Percentiles rank a stretch among this genome's conserved stretches.
phyloP scores from a whole-genome alignment of 768 basidiomycete species.

The Collybia sordida region DNA sequence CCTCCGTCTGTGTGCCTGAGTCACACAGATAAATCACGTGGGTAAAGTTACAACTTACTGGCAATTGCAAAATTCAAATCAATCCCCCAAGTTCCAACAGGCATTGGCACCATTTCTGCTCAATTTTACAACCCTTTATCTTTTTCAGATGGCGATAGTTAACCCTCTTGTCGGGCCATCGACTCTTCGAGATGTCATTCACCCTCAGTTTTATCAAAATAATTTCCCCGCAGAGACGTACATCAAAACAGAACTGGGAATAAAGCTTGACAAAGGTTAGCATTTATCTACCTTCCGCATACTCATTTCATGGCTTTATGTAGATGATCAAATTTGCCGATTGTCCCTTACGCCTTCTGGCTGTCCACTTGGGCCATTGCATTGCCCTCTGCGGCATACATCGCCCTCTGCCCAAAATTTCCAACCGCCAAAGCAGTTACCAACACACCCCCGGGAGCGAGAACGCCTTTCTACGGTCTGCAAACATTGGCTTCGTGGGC shows the following conservation, averaged over 20 bases:
- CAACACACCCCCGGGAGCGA: constrained; percentile 80
- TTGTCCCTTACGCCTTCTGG: constrained; percentile 78
- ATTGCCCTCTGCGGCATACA: constrained; percentile 93
- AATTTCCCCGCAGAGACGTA: constrained; percentile 80
- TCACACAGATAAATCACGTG: not conserved
- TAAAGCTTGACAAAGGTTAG: constrained; percentile 91
- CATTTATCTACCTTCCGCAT: constrained; percentile 6
- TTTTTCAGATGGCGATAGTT: constrained; percentile 32
- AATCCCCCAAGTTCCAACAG: too few species aligned
- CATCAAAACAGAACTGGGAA: constrained; percentile 77
- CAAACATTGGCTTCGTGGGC: constrained; percentile 97
- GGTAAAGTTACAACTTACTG: not conserved
- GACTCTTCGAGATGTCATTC: constrained; percentile 64
- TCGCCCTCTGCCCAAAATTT: constrained; percentile 87
- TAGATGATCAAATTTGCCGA: constrained; percentile 95
- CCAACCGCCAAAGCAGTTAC: constrained; percentile 79
- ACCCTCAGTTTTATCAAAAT: constrained; percentile 94
- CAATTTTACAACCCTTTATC: constrained; percentile 1
- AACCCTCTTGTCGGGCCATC: constrained; percentile 60
- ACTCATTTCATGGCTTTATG: not conserved
- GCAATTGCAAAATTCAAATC: too few species aligned
- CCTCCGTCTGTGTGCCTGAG: not conserved
- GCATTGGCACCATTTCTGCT: too few species aligned
- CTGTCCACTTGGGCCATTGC: constrained; percentile 87
- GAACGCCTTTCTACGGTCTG: constrained; percentile 91